Conservation (phyloP, 1,284 basidiomycete genomes). For the Leccinum angustisporum region DNA sequence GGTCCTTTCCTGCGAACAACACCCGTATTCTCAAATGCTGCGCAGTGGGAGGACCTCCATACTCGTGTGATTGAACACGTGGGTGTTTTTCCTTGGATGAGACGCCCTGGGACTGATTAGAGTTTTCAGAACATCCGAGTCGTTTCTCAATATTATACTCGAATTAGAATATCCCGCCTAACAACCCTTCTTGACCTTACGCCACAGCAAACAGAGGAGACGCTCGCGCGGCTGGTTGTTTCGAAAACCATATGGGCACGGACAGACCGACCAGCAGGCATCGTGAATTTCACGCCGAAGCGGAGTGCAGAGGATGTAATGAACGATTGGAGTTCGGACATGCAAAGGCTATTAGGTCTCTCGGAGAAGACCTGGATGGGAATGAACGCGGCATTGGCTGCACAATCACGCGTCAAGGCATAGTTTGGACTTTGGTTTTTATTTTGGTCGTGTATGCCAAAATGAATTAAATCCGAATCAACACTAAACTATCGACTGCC, state of each 20-base stretch:
- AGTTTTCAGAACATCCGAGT: conserved; percentile 87
- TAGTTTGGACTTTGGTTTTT: conserved; percentile 32
- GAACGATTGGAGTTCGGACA: conserved; percentile 96
- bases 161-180: conserved; percentile 84
- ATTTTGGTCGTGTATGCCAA: conserved; percentile 17
- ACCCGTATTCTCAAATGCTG: conserved; percentile 77
- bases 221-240: conserved; percentile 86
- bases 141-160: conserved; percentile 91
- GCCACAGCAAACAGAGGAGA: conserved; percentile 80
- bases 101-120: conserved; percentile 7
- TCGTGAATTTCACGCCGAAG: conserved; percentile 84
- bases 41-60: conserved; percentile 95
- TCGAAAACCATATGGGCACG: conserved; percentile 92
- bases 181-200: conserved; percentile 88
- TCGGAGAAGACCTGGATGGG: conserved; percentile 91
- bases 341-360: conserved; percentile 82
- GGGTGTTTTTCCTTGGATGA: conserved; percentile 34
- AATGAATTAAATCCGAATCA: background rate
- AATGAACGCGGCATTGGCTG: conserved; percentile 82
- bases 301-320: conserved; percentile 85
- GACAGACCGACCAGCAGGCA: conserved; percentile 88
- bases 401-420: conserved; percentile 65
- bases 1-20: conserved; percentile 82
- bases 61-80: conserved; percentile 97
- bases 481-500: conserved; percentile 18